Evolutionary conservation across 2,329 filamentous ascomycete species (phyloP), one percentile per base, ranked within the genome.

Genomic region (Monosporascus sp.): DNA sequence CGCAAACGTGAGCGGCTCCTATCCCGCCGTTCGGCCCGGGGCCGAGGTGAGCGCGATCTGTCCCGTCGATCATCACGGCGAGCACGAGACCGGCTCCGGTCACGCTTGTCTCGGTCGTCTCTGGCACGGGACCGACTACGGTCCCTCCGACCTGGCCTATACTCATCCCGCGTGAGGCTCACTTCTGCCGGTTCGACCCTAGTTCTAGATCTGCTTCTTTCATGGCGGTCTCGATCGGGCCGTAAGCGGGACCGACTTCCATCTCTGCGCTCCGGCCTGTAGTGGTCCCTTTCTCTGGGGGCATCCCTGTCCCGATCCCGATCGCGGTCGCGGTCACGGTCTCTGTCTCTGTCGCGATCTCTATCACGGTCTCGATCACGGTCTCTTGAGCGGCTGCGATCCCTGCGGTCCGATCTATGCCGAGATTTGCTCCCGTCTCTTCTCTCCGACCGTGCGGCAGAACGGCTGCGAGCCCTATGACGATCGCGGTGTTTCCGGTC

Each of bases 351-450:
- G n/a, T 50, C 46, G 9, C 42, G 45, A 14, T 48, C 50, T 14
- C 50, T 11, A 4, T 48, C 45, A 6, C 38, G 51, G 20, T 49
- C 64, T 25, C 63, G 51, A n/a, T 63, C 63, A 15, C 70, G 64
- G 18, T 72, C 67, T 65, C 44, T 68, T 48, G 74, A 74, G 24
- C 72, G 70, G 46, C 70, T 74, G 31, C 68, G 69, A 4, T 66
- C 64, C 49, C 58, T 61, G 20, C 62, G 61, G 46, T 59, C 57
- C 41, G 59, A 45, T 38, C 64, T 59, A 49, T 60, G 60, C 25
- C 53, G 56, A 31, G 66, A 68, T 50, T 49, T 62, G 48, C 62
- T 66, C 14, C 61, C 55, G 22, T 65, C 63, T 46, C 57, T 64
- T 42, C 57, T 62, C 7, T 64, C 60, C 5, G 71, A 68, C 49